These are phyloP conservation scores for Didymella pomorum DNA, from an alignment of 2,329 filamentous ascomycete species.

Conservation along the genomic window DNA sequence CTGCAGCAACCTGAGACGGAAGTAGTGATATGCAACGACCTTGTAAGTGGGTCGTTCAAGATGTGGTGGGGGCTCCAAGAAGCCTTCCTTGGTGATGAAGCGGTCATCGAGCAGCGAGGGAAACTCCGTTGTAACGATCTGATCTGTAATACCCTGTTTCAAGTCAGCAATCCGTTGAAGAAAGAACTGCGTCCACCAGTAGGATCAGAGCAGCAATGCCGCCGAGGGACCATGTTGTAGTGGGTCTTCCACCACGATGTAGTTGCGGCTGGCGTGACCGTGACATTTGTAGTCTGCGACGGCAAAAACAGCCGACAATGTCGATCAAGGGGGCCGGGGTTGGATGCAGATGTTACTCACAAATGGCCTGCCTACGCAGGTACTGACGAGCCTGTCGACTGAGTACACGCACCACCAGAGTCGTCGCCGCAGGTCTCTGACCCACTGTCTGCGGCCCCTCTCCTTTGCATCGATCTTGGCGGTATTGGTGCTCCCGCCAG, in stretches of 20 bases:
- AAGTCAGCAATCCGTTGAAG: not conserved
- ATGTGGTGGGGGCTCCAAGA: slow-evolving; percentile 68
- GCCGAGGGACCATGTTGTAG: no score
- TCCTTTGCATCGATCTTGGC: slow-evolving; percentile 60
- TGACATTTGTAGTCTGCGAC: no score
- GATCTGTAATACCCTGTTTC: slow-evolving; percentile 77
- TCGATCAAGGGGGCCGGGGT: not conserved
- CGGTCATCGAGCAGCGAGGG: slow-evolving; percentile 87
- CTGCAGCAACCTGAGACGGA: slow-evolving; percentile 85
- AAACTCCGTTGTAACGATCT: slow-evolving; percentile 94
- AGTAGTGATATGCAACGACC: slow-evolving; percentile 89
- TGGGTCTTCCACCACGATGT: no score
- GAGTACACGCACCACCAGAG: slow-evolving; percentile 99
- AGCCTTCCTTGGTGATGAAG: slow-evolving; percentile 82
- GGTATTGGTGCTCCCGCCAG: slow-evolving; percentile 31
- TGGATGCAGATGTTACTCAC: slow-evolving; percentile 49
- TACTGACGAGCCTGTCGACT: slow-evolving; percentile 91
- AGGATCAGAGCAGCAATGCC: not conserved
- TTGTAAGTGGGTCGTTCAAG: slow-evolving; percentile 80
- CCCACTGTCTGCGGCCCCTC: slow-evolving; percentile 77
- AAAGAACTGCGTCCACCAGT: not conserved
- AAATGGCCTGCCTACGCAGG: slow-evolving; percentile 90
- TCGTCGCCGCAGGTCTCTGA: slow-evolving; percentile 83
- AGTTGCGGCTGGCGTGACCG: no score
- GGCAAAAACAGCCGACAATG: no score